Conservation (phyloP, 495 filamentous ascomycete genomes). For the Penicillium atrosanguineum region DNA sequence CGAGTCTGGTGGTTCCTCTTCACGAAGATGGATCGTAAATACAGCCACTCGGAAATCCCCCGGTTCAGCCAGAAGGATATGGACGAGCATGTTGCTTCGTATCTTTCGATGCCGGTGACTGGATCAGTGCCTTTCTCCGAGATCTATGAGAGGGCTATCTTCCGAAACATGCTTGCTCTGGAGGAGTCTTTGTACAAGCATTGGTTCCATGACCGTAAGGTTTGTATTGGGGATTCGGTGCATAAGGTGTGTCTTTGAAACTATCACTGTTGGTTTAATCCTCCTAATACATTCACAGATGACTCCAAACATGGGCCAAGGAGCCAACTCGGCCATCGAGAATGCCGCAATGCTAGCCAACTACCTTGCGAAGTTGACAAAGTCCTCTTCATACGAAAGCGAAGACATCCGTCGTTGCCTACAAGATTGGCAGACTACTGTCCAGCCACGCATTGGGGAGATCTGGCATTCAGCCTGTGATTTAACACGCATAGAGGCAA, state of each 20-base stretch:
- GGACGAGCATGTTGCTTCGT: neutral
- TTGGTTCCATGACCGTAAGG: conserved; percentile 15
- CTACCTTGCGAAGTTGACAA: neutral
- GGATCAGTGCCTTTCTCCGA: conserved; percentile 1
- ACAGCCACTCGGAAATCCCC: conserved; percentile 3
- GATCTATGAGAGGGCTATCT: conserved; percentile 1
- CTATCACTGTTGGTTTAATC: neutral
- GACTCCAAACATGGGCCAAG: conserved; percentile 12
- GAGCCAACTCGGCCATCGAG: conserved; percentile 11
- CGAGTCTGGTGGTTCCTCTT: conserved; percentile 14
- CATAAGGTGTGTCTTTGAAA: conserved; percentile 20
- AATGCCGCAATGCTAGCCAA: conserved; percentile 7
- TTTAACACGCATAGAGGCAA: neutral
- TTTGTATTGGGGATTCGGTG: conserved; percentile 23
- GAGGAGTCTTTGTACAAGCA: conserved; percentile 18
- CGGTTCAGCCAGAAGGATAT: too few relatives aligned
- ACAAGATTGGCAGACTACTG: too few relatives aligned
- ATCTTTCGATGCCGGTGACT: neutral
- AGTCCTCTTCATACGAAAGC: too few relatives aligned
- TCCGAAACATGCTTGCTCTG: conserved; percentile 3
- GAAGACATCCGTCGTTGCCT: too few relatives aligned
- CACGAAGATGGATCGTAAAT: conserved; percentile 2
- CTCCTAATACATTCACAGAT: conserved; percentile 3
- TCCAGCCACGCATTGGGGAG: neutral
- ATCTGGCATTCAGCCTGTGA: neutral